Evolutionary conservation across 2,329 filamentous ascomycete species (phyloP), one percentile per base, ranked within the genome.

Genomic region (Colletotrichum magnum): DNA sequence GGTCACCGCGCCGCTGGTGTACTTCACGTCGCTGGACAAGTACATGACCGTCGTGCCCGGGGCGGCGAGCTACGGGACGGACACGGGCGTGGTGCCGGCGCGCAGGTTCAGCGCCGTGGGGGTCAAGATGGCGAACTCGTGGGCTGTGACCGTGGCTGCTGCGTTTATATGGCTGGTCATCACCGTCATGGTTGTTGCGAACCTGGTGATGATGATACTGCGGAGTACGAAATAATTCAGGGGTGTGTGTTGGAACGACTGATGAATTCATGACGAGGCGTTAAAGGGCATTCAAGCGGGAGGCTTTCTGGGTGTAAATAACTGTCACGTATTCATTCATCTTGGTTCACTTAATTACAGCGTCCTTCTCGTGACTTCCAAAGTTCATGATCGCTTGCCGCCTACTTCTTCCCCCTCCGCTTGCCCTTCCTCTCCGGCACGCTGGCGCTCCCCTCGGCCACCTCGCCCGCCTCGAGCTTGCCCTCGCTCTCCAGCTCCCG

Each of bases 1-100:
- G 76, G 89, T 95, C 39, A 90, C 89, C 1, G 93, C 93, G 1
- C 94, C 94, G 2, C 82, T 97, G 26, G 92, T 97, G 64, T 97
- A 93, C 81, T 97, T 97, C 75, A 97, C 94, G 0, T 93, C 92
- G 73, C 86, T 91, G 53, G 88, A 90, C 73, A 89, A 89, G 75
- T 96, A 92, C 79, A 97, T 97, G 94, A 69, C 67, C 9, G 67
- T 69, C 21, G 67, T 69, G 10, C 67, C 67, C 4, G 67, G 67
- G 9, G 62, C 67, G 5, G 67, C 62, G 26, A 69, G 62, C 57
- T 67, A 69, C 51, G 51, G 63, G 10, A 43, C 15, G 13, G 63
- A 69, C 9, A 67, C 67, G 6, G 51, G 67, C 2, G 18, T 69
- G 18, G 67, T 69, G 51, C 67, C 67, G 77, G 43, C 69, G 75